Percentiles rank a stretch among this genome's conserved stretches.
phyloP scores from a whole-genome alignment of 2,329 filamentous ascomycete genomes.

The Aspergillus ochraceoroseus region DNA sequence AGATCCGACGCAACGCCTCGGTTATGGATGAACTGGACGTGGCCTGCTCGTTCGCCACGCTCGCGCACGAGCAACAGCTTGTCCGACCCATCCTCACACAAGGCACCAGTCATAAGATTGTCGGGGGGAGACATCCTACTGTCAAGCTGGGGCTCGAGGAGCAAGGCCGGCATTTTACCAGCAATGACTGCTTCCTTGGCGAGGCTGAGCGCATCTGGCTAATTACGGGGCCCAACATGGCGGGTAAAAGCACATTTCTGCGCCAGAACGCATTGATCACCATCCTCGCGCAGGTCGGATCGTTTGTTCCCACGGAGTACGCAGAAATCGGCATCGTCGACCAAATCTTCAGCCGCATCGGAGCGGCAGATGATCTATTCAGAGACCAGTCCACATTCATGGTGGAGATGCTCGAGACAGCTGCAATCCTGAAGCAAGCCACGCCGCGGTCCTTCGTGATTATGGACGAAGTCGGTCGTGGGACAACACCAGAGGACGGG shows the following conservation, averaged over 20 bases:
- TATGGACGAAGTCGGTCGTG: constrained; percentile 96
- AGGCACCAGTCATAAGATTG: constrained; percentile 63
- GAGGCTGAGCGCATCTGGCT: constrained; percentile 65
- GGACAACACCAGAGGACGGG: constrained; percentile 90
- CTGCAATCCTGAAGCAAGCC: constrained; percentile 78
- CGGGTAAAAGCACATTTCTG: constrained; percentile 91
- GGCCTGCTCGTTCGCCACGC: constrained; percentile 72
- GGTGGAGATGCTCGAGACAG: constrained; percentile 98
- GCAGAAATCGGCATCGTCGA: constrained; percentile 90
- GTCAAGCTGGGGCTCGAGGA: constrained; percentile 77
- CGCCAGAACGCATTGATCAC: constrained; percentile 93
- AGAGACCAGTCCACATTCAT: constrained; percentile 96
- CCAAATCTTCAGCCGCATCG: constrained; percentile 87
- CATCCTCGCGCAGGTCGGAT: constrained; percentile 86
- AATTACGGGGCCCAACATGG: constrained; percentile 91
- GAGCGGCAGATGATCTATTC: constrained; percentile 92
- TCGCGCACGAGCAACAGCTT: constrained; percentile 70
- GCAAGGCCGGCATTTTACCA: constrained; percentile 74
- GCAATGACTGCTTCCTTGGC: constrained; percentile 82
- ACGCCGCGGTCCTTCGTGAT: constrained; percentile 85
- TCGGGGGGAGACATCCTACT: constrained; percentile 85
- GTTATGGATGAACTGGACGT: constrained; percentile 93
- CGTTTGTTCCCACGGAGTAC: constrained; percentile 83
- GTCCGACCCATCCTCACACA: constrained; percentile 67
- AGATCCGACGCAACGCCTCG: constrained; percentile 80